Evolutionary conservation across 805 yeast genomes (phyloP), one percentile per base, ranked within the genome.

Genomic region (Myxozyma udenii): DNA sequence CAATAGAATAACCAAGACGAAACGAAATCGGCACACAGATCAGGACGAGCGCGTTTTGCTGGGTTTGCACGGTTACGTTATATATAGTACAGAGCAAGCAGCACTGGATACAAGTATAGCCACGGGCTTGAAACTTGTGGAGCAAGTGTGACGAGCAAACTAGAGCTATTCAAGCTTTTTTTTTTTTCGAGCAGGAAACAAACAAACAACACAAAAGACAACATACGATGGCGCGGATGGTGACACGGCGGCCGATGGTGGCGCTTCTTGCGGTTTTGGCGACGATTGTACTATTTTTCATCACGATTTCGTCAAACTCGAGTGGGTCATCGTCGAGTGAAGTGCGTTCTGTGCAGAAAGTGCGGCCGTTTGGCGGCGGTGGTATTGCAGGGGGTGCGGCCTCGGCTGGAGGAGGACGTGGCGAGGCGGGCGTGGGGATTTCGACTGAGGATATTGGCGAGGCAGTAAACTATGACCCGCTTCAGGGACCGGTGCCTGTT

Each of bases 381-480:
- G 25, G 26, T 28, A 24, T 26, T 26, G 18, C 35, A 14, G 33
- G 25, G 19, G 22, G 41, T 19, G 21, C 37, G 32, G 18, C 41
- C 24, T 4, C 42, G 25, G 19, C 50, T 23, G 35, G 44, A 19
- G 23, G 30, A 38, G 21, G 37, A 23, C 32, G 24, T 24, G 44
- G 36, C 21, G 18, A 21, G 18, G 4, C 16, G 22, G 26, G 28
- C 25, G 37, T n/a, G 30, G 24, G 33, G 9, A 14, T 28, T 28
- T 7, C 28, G 6, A 51, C 43, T 21, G 26, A 51, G 18, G 56
- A 48, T 23, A 48, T 55, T 18, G 57, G 57, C 21, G 49, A 63
- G 11, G 64, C 61, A 22, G 39, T 39, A 22, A 60, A 57, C 35
- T 57, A 57, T 26, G 61, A 56, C 32, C 61, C 61, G 11, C 44